These are phyloP conservation scores for Mycena pura DNA, from an alignment of 768 basidiomycete genomes.

Conservation along the genomic window DNA sequence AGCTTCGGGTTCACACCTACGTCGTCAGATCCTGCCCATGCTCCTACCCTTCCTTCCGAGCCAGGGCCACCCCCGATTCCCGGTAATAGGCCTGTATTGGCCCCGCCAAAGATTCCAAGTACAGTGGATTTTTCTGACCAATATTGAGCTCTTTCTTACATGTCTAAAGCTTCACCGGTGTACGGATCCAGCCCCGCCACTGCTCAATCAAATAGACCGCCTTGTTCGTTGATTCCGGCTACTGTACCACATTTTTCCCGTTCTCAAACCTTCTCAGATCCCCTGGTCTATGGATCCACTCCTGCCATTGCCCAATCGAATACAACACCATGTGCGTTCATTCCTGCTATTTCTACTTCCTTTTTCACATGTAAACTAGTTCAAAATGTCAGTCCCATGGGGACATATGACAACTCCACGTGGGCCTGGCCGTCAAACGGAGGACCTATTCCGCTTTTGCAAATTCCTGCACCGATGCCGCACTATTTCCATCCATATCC, in stretches of 20 bases:
- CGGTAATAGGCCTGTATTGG: neutral
- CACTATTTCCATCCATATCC: neutral
- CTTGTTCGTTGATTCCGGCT: too few species aligned
- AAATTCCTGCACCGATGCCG: neutral
- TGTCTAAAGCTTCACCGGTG: too few species aligned
- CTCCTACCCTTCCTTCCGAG: neutral
- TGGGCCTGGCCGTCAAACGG: neutral
- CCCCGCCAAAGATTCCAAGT: neutral
- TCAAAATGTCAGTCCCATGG: neutral
- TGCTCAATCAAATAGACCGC: too few species aligned
- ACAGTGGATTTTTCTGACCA: neutral
- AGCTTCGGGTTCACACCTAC: neutral
- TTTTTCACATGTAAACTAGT: neutral
- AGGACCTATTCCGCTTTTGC: neutral
- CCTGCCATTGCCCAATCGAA: neutral
- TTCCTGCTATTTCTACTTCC: neutral
- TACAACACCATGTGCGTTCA: neutral
- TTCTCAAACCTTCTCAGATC: too few species aligned
- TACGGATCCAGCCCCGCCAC: too few species aligned
- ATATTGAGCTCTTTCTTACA: neutral
- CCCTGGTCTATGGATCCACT: neutral
- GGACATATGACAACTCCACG: neutral
- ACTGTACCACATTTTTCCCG: too few species aligned
- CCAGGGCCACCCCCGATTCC: neutral
- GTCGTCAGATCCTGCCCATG: neutral